Evolutionary conservation across 108 stramenopile species (phyloP).

Genomic region (Cyclotella kingstonii): DNA sequence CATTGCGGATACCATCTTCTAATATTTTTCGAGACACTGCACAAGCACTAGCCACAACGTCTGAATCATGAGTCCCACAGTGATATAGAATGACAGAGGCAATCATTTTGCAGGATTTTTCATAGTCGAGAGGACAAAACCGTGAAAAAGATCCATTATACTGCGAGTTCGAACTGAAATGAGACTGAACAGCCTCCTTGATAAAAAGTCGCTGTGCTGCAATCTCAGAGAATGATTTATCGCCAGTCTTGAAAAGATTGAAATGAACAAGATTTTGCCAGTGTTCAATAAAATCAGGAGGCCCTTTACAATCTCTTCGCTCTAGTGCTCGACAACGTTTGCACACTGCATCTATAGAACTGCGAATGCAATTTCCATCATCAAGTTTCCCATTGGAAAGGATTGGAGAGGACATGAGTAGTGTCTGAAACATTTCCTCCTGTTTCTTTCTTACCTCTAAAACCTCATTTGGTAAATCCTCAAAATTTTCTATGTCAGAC

Average conservation of each 20-base stretch:
- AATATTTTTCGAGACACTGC: conserved; percentile 50
- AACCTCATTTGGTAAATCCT: not conserved
- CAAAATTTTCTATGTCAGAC: conserved; percentile 46
- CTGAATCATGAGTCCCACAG: conserved; percentile 19
- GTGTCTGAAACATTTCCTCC: conserved; percentile 7
- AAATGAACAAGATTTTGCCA: conserved; percentile 33
- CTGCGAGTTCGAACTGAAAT: conserved; percentile 3
- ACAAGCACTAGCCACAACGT: conserved; percentile 36
- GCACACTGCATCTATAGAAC: conserved; percentile 29
- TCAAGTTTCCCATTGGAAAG: conserved; percentile 26
- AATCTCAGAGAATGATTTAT: conserved; percentile 9
- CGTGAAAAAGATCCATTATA: conserved; percentile 53
- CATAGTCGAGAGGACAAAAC: conserved; percentile 54
- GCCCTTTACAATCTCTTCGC: not conserved
- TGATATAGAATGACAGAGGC: conserved; percentile 59
- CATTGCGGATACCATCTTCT: conserved; percentile 63
- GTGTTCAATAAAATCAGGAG: conserved; percentile 20
- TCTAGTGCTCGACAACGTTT: conserved; percentile 10
- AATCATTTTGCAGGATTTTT: conserved; percentile 35
- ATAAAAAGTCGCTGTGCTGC: conserved; percentile 1
- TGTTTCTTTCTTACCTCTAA: conserved; percentile 1
- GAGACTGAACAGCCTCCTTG: conserved; percentile 13
- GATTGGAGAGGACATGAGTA: conserved; percentile 23
- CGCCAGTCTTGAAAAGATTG: conserved; percentile 16
- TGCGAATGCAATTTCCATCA: conserved; percentile 17